These are phyloP conservation scores for Gnaphalium uliginosum DNA, from an alignment of 129 eudicot species.

Conservation along the genomic window DNA sequence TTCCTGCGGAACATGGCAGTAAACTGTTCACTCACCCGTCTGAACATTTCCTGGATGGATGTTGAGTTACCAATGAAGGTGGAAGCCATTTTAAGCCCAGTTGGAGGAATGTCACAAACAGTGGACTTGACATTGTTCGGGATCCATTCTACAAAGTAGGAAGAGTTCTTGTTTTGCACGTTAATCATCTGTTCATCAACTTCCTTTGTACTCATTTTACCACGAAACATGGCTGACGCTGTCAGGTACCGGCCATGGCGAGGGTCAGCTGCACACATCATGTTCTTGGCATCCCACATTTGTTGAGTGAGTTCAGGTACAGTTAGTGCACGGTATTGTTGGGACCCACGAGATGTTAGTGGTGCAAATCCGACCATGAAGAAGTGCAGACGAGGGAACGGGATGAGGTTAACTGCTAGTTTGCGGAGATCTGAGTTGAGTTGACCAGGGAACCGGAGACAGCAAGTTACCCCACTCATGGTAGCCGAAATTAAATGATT, in stretches of 20 bases:
- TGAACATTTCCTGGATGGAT: slow-evolving; percentile 61
- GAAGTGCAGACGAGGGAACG: slow-evolving; percentile 61
- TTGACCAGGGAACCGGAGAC: slow-evolving; percentile 73
- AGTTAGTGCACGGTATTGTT: slow-evolving; percentile 53
- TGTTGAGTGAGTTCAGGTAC: slow-evolving; percentile 60
- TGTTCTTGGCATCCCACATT: slow-evolving; percentile 63
- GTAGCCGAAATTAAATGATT: slow-evolving; percentile 74
- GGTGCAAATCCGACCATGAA: slow-evolving; percentile 67
- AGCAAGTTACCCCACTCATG: slow-evolving; percentile 81
- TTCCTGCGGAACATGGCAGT: slow-evolving; percentile 71
- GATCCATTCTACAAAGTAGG: slow-evolving; percentile 71
- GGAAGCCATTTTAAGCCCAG: slow-evolving; percentile 71
- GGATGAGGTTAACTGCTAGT: slow-evolving; percentile 64
- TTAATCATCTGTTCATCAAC: slow-evolving; percentile 72
- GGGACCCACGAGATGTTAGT: slow-evolving; percentile 64
- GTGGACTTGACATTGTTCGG: slow-evolving; percentile 78
- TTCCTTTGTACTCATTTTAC: slow-evolving; percentile 62
- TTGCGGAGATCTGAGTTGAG: slow-evolving; percentile 69
- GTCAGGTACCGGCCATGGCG: slow-evolving; percentile 59
- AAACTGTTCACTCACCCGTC: slow-evolving; percentile 66
- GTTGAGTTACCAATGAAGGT: slow-evolving; percentile 73
- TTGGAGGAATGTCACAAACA: slow-evolving; percentile 75
- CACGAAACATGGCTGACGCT: slow-evolving; percentile 70
- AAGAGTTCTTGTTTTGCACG: slow-evolving; percentile 73
- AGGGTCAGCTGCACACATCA: slow-evolving; percentile 61